These are phyloP conservation scores for Thalassia testudinum DNA, from an alignment of 116 monocot species.

Conservation along the genomic window DNA sequence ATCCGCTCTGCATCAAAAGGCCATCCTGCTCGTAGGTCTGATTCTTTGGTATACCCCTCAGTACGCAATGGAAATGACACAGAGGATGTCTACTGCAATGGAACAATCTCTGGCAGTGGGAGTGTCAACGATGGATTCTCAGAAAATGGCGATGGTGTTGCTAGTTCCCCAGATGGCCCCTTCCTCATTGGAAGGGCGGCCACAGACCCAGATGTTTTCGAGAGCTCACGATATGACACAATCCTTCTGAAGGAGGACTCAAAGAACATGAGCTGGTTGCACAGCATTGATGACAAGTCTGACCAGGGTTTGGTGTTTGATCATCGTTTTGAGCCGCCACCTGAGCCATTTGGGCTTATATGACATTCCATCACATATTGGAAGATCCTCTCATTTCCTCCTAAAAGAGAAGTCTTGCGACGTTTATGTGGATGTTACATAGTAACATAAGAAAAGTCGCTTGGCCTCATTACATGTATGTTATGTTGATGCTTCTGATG, in stretches of 20 bases:
- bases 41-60: conserved; percentile 4
- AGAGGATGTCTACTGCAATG: conserved; percentile 16
- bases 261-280: conserved; percentile 55
- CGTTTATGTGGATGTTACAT: no score
- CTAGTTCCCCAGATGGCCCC: conserved; percentile 32
- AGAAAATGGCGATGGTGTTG: conserved; percentile 14
- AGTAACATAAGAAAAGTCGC: no score
- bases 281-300: conserved; percentile 33
- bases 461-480: no score
- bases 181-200: conserved; percentile 17
- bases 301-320: conserved; percentile 43
- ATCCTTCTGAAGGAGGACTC: conserved; percentile 48
- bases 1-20: conserved; percentile 44
- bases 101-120: not conserved
- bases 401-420: no score
- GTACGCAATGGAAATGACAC: conserved; percentile 7
- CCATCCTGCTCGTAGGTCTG: conserved; percentile 23
- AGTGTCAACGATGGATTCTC: conserved; percentile 19
- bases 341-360: conserved; percentile 39
- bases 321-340: conserved; percentile 43
- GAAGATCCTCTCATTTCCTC: no score
- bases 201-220: conserved; percentile 25
- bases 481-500: no score
- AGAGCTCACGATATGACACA: conserved; percentile 34
- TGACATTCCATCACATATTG: not conserved